These are phyloP conservation scores for Talaromyces sp. DNA, from an alignment of 2,329 filamentous ascomycete genomes.

Conservation along the genomic window DNA sequence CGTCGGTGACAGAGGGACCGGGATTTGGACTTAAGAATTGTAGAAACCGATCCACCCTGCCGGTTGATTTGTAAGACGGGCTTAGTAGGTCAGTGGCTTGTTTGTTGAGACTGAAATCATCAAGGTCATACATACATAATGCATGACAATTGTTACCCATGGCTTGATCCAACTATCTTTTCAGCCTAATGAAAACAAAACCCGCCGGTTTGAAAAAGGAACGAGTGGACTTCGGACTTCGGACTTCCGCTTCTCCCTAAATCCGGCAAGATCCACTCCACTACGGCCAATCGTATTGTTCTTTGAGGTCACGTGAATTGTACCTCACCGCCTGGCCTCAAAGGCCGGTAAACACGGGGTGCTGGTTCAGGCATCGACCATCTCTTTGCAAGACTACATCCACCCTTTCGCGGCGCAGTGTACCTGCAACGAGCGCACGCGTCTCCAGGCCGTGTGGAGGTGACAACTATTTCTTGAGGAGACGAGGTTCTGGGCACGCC, in stretches of 20 bases:
- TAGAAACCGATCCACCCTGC: background rate
- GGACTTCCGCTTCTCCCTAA: background rate
- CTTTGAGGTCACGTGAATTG: background rate
- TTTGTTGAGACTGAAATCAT: background rate
- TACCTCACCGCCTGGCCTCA: background rate
- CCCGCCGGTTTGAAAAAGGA: background rate
- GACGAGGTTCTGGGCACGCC: background rate
- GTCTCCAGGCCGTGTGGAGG: background rate
- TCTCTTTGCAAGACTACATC: background rate
- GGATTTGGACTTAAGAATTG: background rate
- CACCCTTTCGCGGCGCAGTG: background rate
- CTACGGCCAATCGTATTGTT: background rate
- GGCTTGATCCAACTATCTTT: background rate
- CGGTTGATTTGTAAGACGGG: background rate
- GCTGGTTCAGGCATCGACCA: background rate
- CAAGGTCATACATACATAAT: background rate
- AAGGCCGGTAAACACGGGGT: background rate
- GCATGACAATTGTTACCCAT: background rate
- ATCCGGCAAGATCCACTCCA: background rate
- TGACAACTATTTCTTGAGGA: background rate
- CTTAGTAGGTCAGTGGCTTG: no score
- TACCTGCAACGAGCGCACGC: background rate
- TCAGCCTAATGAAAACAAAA: background rate
- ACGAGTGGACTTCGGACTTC: background rate
- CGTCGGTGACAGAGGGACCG: background rate